Evolutionary conservation across 768 basidiomycete species (phyloP).

Genomic region (Podaxis carcinomalis): DNA sequence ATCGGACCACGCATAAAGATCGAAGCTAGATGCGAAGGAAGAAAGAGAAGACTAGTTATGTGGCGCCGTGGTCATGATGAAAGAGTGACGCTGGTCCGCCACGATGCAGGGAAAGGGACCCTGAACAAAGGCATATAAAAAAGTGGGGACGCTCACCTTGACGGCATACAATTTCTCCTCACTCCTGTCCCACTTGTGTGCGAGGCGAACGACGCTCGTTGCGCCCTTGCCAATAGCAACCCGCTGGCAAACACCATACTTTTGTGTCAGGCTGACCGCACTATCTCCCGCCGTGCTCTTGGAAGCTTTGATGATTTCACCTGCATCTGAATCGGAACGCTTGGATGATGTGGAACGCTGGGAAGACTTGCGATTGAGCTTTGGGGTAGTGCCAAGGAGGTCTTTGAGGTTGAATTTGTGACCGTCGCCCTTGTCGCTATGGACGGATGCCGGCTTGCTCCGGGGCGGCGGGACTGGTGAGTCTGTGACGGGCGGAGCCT

Average conservation of each 20-base stretch:
- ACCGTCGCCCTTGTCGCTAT: slow-evolving; percentile 47
- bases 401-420: slow-evolving; percentile 85
- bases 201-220: slow-evolving; percentile 93
- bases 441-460: slow-evolving; percentile 39
- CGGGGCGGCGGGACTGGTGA: slow-evolving; percentile 16
- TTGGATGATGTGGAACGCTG: slow-evolving; percentile 61
- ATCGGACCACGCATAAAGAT: neutral
- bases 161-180: slow-evolving; percentile 98
- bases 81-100: neutral
- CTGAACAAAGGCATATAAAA: slow-evolving; percentile 4
- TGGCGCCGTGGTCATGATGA: neutral
- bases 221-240: slow-evolving; percentile 97
- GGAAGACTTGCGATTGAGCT: slow-evolving; percentile 64
- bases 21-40: slow-evolving; percentile 1
- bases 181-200: slow-evolving; percentile 96
- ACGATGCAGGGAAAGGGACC: neutral
- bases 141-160: slow-evolving; percentile 56
- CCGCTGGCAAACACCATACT: slow-evolving; percentile 97
- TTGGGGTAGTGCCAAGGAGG: slow-evolving; percentile 69
- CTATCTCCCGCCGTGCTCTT: slow-evolving; percentile 43
- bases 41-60: neutral
- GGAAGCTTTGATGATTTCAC: slow-evolving; percentile 22
- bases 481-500: neutral
- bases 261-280: slow-evolving; percentile 56
- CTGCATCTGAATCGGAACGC: slow-evolving; percentile 65